These are phyloP conservation scores for Nothophoma quercina DNA, from an alignment of 2,329 filamentous ascomycete genomes.

Conservation along the genomic window DNA sequence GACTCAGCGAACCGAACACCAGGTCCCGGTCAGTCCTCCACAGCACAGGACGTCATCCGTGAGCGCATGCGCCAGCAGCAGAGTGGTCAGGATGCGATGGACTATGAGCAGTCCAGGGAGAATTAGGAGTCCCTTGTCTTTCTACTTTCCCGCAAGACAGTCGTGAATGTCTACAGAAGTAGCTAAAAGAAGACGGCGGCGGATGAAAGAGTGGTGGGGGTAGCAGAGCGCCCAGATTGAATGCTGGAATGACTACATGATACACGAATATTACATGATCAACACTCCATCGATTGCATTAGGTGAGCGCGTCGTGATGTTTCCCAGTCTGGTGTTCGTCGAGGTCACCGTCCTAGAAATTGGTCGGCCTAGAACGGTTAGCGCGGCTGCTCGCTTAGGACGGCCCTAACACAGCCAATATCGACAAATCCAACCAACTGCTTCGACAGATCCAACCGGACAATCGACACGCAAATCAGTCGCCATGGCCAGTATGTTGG, in stretches of 20 bases:
- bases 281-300: background rate
- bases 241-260: slow-evolving; percentile 2
- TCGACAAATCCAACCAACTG: no score
- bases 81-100: slow-evolving; percentile 34
- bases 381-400: background rate
- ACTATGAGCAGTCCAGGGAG: slow-evolving; percentile 17
- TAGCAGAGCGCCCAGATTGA: background rate
- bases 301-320: background rate
- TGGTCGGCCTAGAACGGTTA: background rate
- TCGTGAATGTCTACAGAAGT: background rate
- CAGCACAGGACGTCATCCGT: slow-evolving; percentile 70
- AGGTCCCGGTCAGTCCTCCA: slow-evolving; percentile 54
- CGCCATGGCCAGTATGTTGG: slow-evolving; percentile 75
- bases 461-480: slow-evolving; percentile 51
- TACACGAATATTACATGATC: background rate
- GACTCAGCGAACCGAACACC: slow-evolving; percentile 51
- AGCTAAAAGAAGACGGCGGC: background rate
- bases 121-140: slow-evolving; percentile 1
- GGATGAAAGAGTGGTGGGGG: background rate
- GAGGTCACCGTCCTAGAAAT: background rate
- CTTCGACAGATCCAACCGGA: slow-evolving; percentile 40
- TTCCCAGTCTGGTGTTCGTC: background rate
- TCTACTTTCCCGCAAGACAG: background rate
- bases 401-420: no score
- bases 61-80: slow-evolving; percentile 54